Base-by-base conservation (phyloP, 208 protist species). In the Leptomonas seymouri region DNA sequence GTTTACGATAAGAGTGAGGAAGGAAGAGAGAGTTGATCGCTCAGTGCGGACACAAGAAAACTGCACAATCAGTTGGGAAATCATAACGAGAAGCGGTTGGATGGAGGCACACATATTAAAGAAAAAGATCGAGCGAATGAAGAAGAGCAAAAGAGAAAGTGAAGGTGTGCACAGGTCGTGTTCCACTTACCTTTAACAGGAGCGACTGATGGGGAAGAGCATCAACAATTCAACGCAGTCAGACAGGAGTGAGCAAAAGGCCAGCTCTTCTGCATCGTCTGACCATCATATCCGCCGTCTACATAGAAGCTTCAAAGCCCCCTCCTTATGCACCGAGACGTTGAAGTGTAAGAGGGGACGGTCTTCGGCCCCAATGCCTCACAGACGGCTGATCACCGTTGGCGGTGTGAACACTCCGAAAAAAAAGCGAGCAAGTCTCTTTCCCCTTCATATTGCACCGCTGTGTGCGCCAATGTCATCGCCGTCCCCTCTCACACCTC, bases 11-110 rank as follows among this genome's bases (percentile, higher is more conserved):
- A 66, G 7, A 28, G 30, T 27, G 21, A 55, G 39, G 57, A 45
- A 57, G 16, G 9, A 57, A 31, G 31, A 57, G 49, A 46, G 30
- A 65, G 58, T 46, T 58, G 36, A 25, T 25, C 21, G 44, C 30
- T 4, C 16, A 21, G 16, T 48, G 18, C 44, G 2, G 18, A 4
- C 39, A n/a, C 20, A 46, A 62, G 14, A 27, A 60, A 75, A 57
- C 15, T 9, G 20, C 18, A 49, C 18, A 2, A 16, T 4, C 44
- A 21, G 44, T 39, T 0, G 28, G 39, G 16, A 31, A 39, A 57
- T 41, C 16, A 53, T 23, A 53, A 48, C 44, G 49, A 53, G 28
- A 21, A 23, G 27, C 20, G 27, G 30, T n/a, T 25, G 18, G 27
- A 28, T 23, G 30, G 8, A 45, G 49, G 34, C 4, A 39, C 7